Base-by-base conservation (phyloP, 768 basidiomycete genomes). In the Psilocybe cyanescens region DNA sequence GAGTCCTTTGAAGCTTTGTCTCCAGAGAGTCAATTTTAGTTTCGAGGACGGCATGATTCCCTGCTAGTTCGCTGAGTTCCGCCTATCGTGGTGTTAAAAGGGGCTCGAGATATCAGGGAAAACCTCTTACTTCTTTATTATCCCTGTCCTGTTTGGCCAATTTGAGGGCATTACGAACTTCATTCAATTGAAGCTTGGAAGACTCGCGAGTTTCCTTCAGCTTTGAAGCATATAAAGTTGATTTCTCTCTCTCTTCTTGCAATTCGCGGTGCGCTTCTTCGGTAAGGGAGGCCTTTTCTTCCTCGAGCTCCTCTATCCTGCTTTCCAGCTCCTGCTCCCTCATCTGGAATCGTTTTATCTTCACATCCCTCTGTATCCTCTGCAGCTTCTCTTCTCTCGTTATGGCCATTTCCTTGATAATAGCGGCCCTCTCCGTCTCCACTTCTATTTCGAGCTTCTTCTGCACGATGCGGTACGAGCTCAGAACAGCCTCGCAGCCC, bases 331-430 rank as follows among this genome's bases (percentile, higher is more conserved):
- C 87, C 12, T 77, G 75, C 65, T 91, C 90, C 53, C 79, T 79
- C 17, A 79, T 79, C 71, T 88, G 86, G 67, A 90, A 92, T 73
- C 85, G 80, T n/a, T 81, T 83, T 55, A 92, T 81, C 69, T 83
- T 83, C 67, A 78, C 85, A 61, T 94, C 91, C 58, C 90, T 77
- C 68, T 88, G 86, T 39, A 89, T 64, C 48, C 83, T 73, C 54
- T 83, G 78, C 35, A 90, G 66, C 56, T 84, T 86, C 75, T 91
- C 89, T 63, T 74, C 74, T 64, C 89, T 77, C 49, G 79, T 72
- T 14, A 74, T 71, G 48, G 87, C 85, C 73, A 81, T 83, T 71
- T 86, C 83, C 53, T 80, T 82, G 41, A 88, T 71, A 7, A 82
- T 73, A n/a, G 75, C 75, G 45, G 75, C 66, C 55, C 82, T 81